Evolutionary conservation across 306 rosid species (phyloP).

Genomic region (Quercus alba): DNA sequence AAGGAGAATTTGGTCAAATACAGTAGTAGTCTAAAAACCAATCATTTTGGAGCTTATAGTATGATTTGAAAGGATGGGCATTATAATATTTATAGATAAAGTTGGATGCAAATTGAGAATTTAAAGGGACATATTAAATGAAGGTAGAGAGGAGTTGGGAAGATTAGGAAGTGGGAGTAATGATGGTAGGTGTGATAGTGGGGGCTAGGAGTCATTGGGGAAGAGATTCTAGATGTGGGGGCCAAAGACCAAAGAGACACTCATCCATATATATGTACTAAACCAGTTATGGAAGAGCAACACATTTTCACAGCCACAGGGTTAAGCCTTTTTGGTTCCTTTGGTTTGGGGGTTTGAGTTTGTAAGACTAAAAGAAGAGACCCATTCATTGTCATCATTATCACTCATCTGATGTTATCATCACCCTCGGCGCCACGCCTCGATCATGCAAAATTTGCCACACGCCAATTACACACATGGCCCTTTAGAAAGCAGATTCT

Average conservation of each 20-base stretch:
- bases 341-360: background rate
- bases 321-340: background rate
- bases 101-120: background rate
- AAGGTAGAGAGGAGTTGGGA: constrained; percentile 20
- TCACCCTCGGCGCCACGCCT: constrained; percentile 61
- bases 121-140: constrained; percentile 4
- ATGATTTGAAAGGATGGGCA: background rate
- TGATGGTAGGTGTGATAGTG: constrained; percentile 40
- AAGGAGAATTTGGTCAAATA: background rate
- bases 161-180: constrained; percentile 31
- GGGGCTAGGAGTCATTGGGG: constrained; percentile 18
- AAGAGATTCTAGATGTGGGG: constrained; percentile 31
- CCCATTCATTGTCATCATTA: constrained; percentile 47
- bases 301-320: background rate
- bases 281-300: no score
- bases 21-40: no score
- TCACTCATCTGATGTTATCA: constrained; percentile 43
- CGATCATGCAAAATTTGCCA: constrained; percentile 37
- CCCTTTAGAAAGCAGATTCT: constrained; percentile 21
- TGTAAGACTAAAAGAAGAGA: background rate
- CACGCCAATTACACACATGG: constrained; percentile 11
- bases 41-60: background rate
- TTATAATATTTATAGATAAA: background rate
- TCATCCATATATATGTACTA: no score
- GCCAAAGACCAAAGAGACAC: no score